Base-by-base conservation (phyloP, 768 basidiomycete species). In the Leccinum obscurum region DNA sequence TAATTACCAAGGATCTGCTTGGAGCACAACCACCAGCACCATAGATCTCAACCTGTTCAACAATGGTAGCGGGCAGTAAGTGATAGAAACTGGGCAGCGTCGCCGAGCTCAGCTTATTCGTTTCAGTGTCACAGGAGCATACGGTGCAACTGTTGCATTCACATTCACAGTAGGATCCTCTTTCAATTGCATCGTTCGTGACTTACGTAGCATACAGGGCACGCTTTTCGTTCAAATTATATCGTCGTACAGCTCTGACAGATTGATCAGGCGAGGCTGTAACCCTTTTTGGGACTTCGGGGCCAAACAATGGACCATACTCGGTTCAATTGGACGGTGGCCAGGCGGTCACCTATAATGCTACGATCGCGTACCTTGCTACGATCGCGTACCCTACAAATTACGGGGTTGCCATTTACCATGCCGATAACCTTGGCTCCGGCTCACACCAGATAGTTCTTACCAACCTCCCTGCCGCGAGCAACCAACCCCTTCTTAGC, bases 51-150 rank as follows among this genome's bases (percentile, higher is more conserved):
- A 72, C 44, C 66, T 75, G 13, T 83, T 80, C 54, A 68, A 59
- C 10, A 81, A 80, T 13, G 74, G 77, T 35, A 76, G 77, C 28
- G 82, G 78, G 57, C 81, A 80, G 81, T 72, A 53, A 72, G 72
- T 46, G 4, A 52, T 34, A 7, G 2, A 4, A 30, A 20, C 34
- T 30, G 77, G 17, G 7, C 15, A 54, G n/a, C 46, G 26, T 52
- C 51, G n/a, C 22, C 2, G 24, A 26, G 24, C 22, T 62, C 41
- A 62, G 10, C 28, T 3, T 37, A 26, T 49, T 41, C 51, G 46
- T 24, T 52, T 8, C n/a, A 82, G 79, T 46, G 66, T 70, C 34
- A 80, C 80, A 1, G 64, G 68, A 48, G 69, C 69, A 14, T 66
- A 76, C 14, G 60, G 70, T 11, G 74, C 80, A n/a, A 72, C 63